phyloP scores from a whole-genome alignment of 2,329 filamentous ascomycete genomes.

The Paraphoma chrysanthemicola region DNA sequence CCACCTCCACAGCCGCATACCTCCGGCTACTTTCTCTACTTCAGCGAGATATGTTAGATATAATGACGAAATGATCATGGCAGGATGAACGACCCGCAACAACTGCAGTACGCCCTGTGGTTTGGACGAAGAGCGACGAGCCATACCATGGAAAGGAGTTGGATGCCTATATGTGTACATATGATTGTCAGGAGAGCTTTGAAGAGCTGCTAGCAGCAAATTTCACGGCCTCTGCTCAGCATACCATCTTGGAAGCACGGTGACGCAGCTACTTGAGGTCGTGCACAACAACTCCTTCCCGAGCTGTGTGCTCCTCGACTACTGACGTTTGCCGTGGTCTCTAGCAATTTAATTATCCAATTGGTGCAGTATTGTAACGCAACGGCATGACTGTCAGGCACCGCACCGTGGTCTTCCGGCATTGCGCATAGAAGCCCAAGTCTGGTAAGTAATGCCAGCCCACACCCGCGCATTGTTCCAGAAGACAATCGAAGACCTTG shows the following conservation, averaged over 20 bases:
- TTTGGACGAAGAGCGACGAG: slow-evolving; percentile 19
- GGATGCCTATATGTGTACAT: slow-evolving; percentile 41
- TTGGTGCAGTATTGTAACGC: too few species aligned
- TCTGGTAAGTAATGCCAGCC: not conserved
- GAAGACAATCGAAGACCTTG: not conserved
- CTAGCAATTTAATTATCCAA: too few species aligned
- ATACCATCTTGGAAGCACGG: not conserved
- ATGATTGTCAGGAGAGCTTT: slow-evolving; percentile 26
- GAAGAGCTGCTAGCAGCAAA: slow-evolving; percentile 16
- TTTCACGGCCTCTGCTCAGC: slow-evolving; percentile 9
- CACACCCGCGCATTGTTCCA: not conserved
- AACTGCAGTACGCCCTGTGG: slow-evolving; percentile 19
- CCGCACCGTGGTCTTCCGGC: too few species aligned
- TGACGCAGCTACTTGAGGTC: too few species aligned
- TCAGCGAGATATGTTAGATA: slow-evolving; percentile 43
- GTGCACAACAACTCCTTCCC: too few species aligned
- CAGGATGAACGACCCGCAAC: slow-evolving; percentile 32
- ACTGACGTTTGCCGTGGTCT: too few species aligned
- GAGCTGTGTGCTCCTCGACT: too few species aligned
- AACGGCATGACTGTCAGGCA: too few species aligned
- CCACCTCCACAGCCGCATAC: slow-evolving; percentile 24
- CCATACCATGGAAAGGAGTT: slow-evolving; percentile 20
- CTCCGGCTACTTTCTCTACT: slow-evolving; percentile 39
- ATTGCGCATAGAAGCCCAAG: not conserved
- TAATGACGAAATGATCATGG: slow-evolving; percentile 49